phyloP scores from a whole-genome alignment of 805 yeast genomes.

The Ogataea polymorpha region DNA sequence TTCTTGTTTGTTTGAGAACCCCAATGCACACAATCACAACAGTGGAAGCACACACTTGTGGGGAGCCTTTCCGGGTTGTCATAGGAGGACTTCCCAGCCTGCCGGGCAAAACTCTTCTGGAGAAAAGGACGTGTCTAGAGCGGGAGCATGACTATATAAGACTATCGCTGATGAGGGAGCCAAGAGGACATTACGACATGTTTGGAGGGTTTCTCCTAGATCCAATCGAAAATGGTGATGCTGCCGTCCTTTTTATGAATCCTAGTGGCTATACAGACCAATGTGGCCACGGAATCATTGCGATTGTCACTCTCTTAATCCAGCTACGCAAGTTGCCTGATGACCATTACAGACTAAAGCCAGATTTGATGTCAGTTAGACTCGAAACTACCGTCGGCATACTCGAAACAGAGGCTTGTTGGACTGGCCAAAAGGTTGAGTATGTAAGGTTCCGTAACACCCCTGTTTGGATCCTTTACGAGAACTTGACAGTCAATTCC shows the following conservation, averaged over 20 bases:
- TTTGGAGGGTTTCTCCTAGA: constrained; percentile 26
- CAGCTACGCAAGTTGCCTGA: constrained; percentile 19
- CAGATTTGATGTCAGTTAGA: constrained; percentile 19
- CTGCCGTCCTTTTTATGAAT: constrained; percentile 26
- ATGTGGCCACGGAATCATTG: constrained; percentile 31
- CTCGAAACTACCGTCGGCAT: constrained; percentile 29
- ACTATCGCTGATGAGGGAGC: constrained; percentile 26
- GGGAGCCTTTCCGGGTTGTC: constrained; percentile 26
- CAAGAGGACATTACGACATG: constrained; percentile 31
- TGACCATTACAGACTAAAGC: constrained; percentile 18
- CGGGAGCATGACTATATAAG: constrained; percentile 24
- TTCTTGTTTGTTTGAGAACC: background rate
- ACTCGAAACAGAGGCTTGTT: constrained; percentile 21
- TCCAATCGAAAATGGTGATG: constrained; percentile 21
- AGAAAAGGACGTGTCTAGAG: constrained; percentile 19
- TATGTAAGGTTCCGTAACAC: constrained; percentile 25
- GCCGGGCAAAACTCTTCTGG: constrained; percentile 24
- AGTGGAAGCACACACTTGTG: constrained; percentile 27
- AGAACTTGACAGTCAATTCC: constrained; percentile 15
- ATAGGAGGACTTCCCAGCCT: constrained; percentile 21
- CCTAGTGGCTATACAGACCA: constrained; percentile 30
- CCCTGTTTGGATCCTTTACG: constrained; percentile 21
- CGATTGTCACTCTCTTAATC: constrained; percentile 23
- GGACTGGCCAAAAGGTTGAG: constrained; percentile 25
- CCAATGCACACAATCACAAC: constrained; percentile 17